Conservation (phyloP, 371 early-diverging fungal species). For the Mortierella sp. region DNA sequence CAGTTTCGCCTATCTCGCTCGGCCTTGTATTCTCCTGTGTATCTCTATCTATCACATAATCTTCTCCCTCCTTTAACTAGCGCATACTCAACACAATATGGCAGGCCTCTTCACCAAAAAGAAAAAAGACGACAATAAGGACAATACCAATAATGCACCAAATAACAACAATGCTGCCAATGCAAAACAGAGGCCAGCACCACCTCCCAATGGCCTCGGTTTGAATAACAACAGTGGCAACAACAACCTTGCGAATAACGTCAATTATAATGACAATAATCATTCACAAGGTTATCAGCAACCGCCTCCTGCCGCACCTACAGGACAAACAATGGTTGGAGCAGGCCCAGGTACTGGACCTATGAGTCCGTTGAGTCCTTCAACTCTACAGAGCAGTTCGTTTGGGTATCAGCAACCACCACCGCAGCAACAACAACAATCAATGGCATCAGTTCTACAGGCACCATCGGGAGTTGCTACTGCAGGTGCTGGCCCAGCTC, state of each 20-base stretch:
- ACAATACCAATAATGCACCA: slow-evolving; percentile 21
- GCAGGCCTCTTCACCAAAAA: slow-evolving; percentile 52
- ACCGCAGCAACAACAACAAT: slow-evolving; percentile 25
- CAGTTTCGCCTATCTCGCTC: too few species aligned
- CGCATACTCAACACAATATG: slow-evolving; percentile 12
- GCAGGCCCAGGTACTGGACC: slow-evolving; percentile 4
- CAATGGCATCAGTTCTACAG: neutral
- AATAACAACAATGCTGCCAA: slow-evolving; percentile 2
- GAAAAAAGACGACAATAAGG: slow-evolving; percentile 42
- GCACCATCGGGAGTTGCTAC: slow-evolving; percentile 6
- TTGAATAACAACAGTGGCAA: slow-evolving; percentile 19
- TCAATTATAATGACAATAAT: slow-evolving; percentile 1
- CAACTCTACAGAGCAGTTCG: slow-evolving; percentile 10
- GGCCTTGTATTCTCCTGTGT: neutral
- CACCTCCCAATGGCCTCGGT: slow-evolving; percentile 47
- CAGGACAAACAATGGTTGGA: neutral
- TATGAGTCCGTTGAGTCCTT: slow-evolving; percentile 38
- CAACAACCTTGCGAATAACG: slow-evolving; percentile 11
- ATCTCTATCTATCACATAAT: neutral
- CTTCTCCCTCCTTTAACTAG: neutral
- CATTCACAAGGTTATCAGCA: slow-evolving; percentile 35
- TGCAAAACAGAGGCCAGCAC: slow-evolving; percentile 39
- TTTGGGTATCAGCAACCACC: neutral
- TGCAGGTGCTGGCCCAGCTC: slow-evolving; percentile 6
- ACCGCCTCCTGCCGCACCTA: slow-evolving; percentile 23